Conservation (phyloP, 106 monocot genomes). For the Gastrodia elata region DNA sequence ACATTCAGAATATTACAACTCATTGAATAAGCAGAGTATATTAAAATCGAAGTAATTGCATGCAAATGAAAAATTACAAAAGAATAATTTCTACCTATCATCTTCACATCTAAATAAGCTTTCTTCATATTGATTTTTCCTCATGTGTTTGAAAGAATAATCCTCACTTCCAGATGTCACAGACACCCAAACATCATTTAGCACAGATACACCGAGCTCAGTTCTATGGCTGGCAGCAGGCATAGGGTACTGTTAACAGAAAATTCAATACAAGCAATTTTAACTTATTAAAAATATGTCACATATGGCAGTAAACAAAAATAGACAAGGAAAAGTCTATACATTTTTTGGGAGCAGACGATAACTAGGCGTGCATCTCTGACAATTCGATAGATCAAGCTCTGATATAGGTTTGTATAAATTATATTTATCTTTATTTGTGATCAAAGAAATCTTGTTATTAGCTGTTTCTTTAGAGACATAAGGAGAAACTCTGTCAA, state of each 20-base stretch:
- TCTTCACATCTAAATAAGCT: slow-evolving; percentile 62
- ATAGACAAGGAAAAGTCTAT: slow-evolving; percentile 9
- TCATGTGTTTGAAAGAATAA: slow-evolving; percentile 58
- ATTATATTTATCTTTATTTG: slow-evolving; percentile 55
- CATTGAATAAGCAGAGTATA: not conserved
- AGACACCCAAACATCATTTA: slow-evolving; percentile 60
- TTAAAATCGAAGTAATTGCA: not conserved
- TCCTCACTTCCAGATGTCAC: slow-evolving; percentile 60
- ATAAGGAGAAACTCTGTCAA: slow-evolving; percentile 24
- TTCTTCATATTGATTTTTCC: slow-evolving; percentile 63
- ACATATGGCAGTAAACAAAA: not conserved
- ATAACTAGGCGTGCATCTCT: slow-evolving; percentile 72
- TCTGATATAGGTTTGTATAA: slow-evolving; percentile 62
- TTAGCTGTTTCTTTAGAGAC: slow-evolving; percentile 33
- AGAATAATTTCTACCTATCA: slow-evolving; percentile 29
- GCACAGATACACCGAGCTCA: slow-evolving; percentile 34
- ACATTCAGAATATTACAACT: not conserved
- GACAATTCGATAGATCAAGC: slow-evolving; percentile 68
- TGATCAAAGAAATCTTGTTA: slow-evolving; percentile 34
- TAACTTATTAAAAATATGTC: not conserved
- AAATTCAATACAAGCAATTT: not conserved
- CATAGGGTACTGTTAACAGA: slow-evolving; percentile 31
- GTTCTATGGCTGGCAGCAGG: slow-evolving; percentile 45
- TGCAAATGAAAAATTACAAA: not conserved
- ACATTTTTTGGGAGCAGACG: slow-evolving; percentile 74